A percentile compares a stretch with the other conserved stretches of the same genome.
Evolutionary conservation across 2,329 filamentous ascomycete genomes (phyloP).

Genomic region (Penicillium sp.): DNA sequence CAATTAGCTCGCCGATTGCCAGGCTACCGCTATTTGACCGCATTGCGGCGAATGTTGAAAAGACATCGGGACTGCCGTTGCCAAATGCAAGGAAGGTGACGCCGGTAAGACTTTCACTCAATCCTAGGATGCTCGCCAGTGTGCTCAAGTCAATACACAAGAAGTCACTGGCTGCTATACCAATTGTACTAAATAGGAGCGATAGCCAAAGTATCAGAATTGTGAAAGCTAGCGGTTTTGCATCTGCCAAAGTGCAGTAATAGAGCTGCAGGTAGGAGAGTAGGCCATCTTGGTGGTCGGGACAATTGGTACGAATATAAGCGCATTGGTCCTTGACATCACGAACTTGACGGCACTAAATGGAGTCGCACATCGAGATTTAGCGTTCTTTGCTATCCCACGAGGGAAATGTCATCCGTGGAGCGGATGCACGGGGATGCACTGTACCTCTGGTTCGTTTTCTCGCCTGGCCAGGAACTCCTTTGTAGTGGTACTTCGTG

Average conservation of each 20-base stretch:
- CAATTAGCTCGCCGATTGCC: conserved; percentile 91
- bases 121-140: conserved; percentile 80
- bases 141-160: conserved; percentile 96
- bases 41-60: conserved; percentile 98
- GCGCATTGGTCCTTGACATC: conserved; percentile 76
- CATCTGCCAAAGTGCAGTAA: conserved; percentile 73
- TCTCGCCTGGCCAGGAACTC: conserved; percentile 20
- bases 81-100: conserved; percentile 97
- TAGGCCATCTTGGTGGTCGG: conserved; percentile 85
- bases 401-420: not conserved
- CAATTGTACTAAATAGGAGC: conserved; percentile 92
- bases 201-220: conserved; percentile 80
- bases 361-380: conserved; percentile 14
- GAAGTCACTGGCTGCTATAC: conserved; percentile 96
- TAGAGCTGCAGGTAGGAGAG: conserved; percentile 86
- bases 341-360: conserved; percentile 76
- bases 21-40: conserved; percentile 94
- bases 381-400: conserved; percentile 13
- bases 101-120: conserved; percentile 94
- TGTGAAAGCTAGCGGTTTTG: conserved; percentile 73
- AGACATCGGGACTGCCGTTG: conserved; percentile 96
- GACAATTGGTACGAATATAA: conserved; percentile 79
- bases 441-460: conserved; percentile 30
- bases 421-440: not conserved
- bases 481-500: conserved; percentile 5